Percentiles rank a stretch among this genome's conserved stretches.
Evolutionary conservation across 148 eudicot genomes (phyloP).

Genomic region (Vaccinium macrocarpon): DNA sequence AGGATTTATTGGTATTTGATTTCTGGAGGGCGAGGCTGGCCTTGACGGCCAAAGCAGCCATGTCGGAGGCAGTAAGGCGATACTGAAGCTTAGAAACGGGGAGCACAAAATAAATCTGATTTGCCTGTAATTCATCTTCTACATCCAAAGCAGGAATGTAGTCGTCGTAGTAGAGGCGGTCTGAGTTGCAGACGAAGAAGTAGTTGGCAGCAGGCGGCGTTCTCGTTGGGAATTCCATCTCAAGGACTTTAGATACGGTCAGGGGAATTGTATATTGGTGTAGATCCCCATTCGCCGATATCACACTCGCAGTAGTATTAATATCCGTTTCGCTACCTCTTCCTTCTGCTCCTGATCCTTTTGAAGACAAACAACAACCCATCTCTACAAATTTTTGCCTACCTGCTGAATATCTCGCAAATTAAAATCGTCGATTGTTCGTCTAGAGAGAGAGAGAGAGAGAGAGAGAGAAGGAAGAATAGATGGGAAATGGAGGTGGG

Average conservation of each 20-base stretch:
- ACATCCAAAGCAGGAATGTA: conserved; percentile 26
- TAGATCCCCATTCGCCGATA: conserved; percentile 13
- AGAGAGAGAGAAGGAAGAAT: neutral
- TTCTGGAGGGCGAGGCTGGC: conserved; percentile 32
- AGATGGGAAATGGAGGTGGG: neutral
- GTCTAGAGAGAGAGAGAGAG: neutral
- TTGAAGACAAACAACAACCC: conserved; percentile 14
- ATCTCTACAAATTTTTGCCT: neutral
- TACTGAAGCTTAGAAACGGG: conserved; percentile 29
- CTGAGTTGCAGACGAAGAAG: conserved; percentile 38
- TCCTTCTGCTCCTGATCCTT: neutral
- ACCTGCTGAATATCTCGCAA: neutral
- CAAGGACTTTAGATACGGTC: conserved; percentile 5
- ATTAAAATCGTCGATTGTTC: neutral
- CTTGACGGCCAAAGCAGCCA: conserved; percentile 51
- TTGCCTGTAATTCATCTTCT: conserved; percentile 17
- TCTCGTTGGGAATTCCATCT: neutral
- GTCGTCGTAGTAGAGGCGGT: conserved; percentile 34
- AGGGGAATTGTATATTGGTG: neutral
- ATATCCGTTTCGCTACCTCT: neutral
- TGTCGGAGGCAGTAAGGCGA: conserved; percentile 35
- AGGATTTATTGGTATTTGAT: neutral
- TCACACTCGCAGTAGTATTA: neutral
- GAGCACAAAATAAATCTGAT: conserved; percentile 40
- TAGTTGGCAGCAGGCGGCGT: neutral